Conservation (phyloP, 257 asterid genomes). For the Echium plantagineum region DNA sequence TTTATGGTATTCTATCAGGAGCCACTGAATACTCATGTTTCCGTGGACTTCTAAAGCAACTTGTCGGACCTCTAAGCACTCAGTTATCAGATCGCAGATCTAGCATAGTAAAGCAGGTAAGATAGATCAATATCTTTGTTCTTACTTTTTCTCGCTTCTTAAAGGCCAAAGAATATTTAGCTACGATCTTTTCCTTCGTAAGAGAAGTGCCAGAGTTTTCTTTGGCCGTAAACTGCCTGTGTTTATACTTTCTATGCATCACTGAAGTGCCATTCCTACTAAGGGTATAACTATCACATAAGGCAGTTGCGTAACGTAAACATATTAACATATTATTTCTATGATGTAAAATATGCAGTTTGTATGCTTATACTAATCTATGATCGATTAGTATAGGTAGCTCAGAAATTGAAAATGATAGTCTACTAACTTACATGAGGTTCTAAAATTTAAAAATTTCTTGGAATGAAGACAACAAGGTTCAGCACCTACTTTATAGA, state of each 20-base stretch:
- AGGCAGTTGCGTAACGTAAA: too few species aligned
- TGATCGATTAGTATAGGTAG: too few species aligned
- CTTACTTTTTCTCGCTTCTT: neutral
- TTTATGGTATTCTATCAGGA: slow-evolving; percentile 35
- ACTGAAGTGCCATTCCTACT: neutral
- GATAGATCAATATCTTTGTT: neutral
- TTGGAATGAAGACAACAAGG: too few species aligned
- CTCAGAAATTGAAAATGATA: too few species aligned
- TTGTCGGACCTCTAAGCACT: slow-evolving; percentile 75
- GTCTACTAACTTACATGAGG: too few species aligned
- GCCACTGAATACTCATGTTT: slow-evolving; percentile 82
- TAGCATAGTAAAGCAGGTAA: slow-evolving; percentile 96
- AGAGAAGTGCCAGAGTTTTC: neutral
- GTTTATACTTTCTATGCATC: neutral
- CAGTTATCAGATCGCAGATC: slow-evolving; percentile 97
- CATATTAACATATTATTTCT: too few species aligned
- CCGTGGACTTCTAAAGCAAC: slow-evolving; percentile 92
- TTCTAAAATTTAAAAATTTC: too few species aligned
- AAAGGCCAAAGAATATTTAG: neutral
- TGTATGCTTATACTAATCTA: too few species aligned
- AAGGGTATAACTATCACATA: too few species aligned
- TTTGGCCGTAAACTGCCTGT: too few species aligned
- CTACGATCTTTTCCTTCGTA: neutral
- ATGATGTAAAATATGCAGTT: too few species aligned
- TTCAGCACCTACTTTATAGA: too few species aligned